Evolutionary conservation across 1,284 basidiomycete species (phyloP), one percentile per base, ranked within the genome.

Genomic region (Trametes pubescens): DNA sequence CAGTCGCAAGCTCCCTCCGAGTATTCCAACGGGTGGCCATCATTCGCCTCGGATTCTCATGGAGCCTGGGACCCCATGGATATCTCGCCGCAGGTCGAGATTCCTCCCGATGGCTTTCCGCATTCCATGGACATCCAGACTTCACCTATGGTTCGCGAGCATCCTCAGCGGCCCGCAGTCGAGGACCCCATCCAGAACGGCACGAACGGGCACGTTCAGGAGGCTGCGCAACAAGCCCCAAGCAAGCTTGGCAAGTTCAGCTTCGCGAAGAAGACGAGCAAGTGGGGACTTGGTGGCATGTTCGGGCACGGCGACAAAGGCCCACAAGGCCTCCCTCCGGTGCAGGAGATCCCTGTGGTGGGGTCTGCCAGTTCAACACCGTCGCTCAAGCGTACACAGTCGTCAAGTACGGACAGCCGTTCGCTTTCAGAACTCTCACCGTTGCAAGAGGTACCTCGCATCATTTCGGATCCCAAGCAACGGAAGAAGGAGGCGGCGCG

Each of bases 401-500:
- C 94, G 16, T 89, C 90, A 51, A 90, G 90, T 70, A 89, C 87
- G 26, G 91, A 92, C 72, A 87, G 88, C 72, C 84, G 81, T 60
- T 89, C 88, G 7, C 71, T 86, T 61, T 83, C 82, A 48, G 89
- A 91, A 62, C 74, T 79, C 24, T 83, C 84, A 35, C 81, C 82
- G 7, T 62, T 70, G 26, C 72, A 78, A 52, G 81, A 79, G 51
- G 78, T 69, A 18, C 74, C 72, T 10, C 66, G 59, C 10, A 57
- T 67, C 54, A 67, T 70, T 53, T 59, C 73, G 64, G 94, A 97
- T 74, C 84, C 90, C 63, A 96, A 96, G 82, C 91, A 92, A 78
- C 84, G 88, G 66, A 95, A 95, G 83, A 96, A 96, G 82, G 93
- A 96, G 77, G 93, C 93, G 1, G 92, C 96, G 76, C 86, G 89